Evolutionary conservation across 805 yeast species (phyloP).

Genomic region (Kurtzmaniella cleridarum): DNA sequence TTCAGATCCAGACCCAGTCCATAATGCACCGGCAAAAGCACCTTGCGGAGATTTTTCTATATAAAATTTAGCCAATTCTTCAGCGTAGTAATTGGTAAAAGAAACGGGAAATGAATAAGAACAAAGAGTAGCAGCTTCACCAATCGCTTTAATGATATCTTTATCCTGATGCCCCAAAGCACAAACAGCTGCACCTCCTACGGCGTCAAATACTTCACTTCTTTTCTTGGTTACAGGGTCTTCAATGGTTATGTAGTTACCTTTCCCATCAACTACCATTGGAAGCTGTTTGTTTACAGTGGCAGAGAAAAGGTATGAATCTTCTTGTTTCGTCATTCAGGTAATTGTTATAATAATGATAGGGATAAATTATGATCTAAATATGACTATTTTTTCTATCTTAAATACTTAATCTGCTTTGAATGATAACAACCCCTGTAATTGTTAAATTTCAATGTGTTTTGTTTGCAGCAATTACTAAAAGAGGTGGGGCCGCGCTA

Average conservation of each 20-base stretch:
- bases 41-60: constrained; percentile 37
- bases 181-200: constrained; percentile 12
- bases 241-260: constrained; percentile 30
- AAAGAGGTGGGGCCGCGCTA: too few relatives aligned
- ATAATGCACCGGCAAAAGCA: constrained; percentile 37
- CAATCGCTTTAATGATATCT: constrained; percentile 4
- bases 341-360: too few relatives aligned
- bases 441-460: too few relatives aligned
- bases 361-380: too few relatives aligned
- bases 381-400: too few relatives aligned
- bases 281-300: constrained; percentile 26
- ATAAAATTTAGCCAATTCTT: constrained; percentile 21
- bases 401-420: too few relatives aligned
- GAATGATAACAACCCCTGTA: too few relatives aligned
- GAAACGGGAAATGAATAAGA: constrained; percentile 10
- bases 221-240: constrained; percentile 31
- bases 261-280: constrained; percentile 34
- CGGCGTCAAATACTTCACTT: constrained; percentile 10
- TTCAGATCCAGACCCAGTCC: constrained; percentile 30
- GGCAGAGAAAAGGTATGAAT: constrained; percentile 41
- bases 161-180: constrained; percentile 10
- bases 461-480: too few relatives aligned
- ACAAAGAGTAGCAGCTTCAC: constrained; percentile 6
- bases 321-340: constrained; percentile 3
- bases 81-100: constrained; percentile 13